Base-by-base conservation (phyloP, 2,329 filamentous ascomycete species). In the Trichoderma arundinaceum region DNA sequence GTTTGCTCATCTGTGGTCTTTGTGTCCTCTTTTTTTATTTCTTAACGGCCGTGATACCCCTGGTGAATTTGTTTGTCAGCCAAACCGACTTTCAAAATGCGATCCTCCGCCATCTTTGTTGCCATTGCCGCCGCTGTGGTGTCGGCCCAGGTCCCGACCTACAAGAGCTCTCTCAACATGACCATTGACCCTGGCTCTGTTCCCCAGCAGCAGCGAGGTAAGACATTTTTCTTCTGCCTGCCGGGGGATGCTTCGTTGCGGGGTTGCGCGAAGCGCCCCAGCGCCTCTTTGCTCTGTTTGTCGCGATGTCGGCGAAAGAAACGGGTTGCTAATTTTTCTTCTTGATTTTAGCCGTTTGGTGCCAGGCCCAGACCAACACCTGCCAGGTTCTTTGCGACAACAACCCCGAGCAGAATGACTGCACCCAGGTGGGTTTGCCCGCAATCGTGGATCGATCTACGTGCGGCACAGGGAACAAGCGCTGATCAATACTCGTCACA, bases 361-460 rank as follows among this genome's bases (percentile, higher is more conserved):
- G 85, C 74, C 73, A 72, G 60, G 83, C 78, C 48, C 77, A 87
- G 78, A 75, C 74, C 66, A 81, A 84, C 74, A 82, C 80, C 44
- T 87, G 85, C 77, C 67, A 68, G 53, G 75, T 75, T 28, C 80
- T 87, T 46, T 87, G 85, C 77, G 74, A 73, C 61, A 66, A 71
- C 63, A 69, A 72, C 61, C 74, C 77, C 19, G 68, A 73, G 6
- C 68, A 67, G 61, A 85, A 86, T 74, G 70, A 72, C 63, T 87
- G 85, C 74, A 69, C 75, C 19, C 69, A 76, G 65, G 84, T 87
- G 77, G 69, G 83, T 74, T 58, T 43, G 32, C 19, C 28, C 53
- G 44, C 49, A 63, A 46, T 53, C 49, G 59, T 32, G 33, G 44
- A 44, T 33, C 59, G 60, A 53, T 59, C 56, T 59, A 15, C 46